Percentiles rank a stretch among this genome's conserved stretches.
These are phyloP conservation scores for Clarireedia homoeocarpa DNA, from an alignment of 2,329 filamentous ascomycete genomes.

Conservation along the genomic window DNA sequence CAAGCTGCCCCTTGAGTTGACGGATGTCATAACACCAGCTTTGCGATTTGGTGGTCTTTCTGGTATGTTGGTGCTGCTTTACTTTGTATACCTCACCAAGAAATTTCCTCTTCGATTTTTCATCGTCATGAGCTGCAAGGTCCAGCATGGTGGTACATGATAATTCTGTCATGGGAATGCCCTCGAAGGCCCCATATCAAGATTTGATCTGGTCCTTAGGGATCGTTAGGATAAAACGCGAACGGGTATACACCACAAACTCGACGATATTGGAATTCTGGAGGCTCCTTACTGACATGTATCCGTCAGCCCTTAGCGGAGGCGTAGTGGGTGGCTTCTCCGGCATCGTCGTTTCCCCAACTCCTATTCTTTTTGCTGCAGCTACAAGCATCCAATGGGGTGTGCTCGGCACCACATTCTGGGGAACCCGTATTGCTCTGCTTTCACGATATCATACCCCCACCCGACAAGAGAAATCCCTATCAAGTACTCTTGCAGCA, in stretches of 20 bases:
- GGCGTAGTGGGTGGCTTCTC: constrained; percentile 57
- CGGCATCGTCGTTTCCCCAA: constrained; percentile 62
- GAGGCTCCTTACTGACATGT: too few relatives aligned
- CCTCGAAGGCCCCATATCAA: too few relatives aligned
- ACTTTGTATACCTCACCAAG: neutral
- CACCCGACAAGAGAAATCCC: constrained; percentile 51
- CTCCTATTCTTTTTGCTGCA: constrained; percentile 62
- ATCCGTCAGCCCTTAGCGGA: constrained; percentile 35
- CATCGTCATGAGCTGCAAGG: neutral
- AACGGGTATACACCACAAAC: neutral
- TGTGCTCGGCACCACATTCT: constrained; percentile 67
- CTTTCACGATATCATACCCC: constrained; percentile 38
- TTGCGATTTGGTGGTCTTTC: constrained; percentile 51
- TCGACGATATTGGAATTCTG: neutral
- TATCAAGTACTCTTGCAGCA: constrained; percentile 64
- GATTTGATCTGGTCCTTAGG: too few relatives aligned
- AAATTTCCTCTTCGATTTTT: neutral
- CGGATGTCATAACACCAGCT: constrained; percentile 41
- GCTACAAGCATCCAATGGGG: constrained; percentile 76
- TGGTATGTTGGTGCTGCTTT: constrained; percentile 36
- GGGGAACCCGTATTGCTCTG: constrained; percentile 44
- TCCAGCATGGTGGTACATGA: too few relatives aligned
- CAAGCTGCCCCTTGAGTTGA: constrained; percentile 35
- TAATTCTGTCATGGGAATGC: too few relatives aligned
- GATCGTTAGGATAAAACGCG: neutral